Conservation (phyloP, 306 rosid genomes). For the Chamaecrista fasciculata region DNA sequence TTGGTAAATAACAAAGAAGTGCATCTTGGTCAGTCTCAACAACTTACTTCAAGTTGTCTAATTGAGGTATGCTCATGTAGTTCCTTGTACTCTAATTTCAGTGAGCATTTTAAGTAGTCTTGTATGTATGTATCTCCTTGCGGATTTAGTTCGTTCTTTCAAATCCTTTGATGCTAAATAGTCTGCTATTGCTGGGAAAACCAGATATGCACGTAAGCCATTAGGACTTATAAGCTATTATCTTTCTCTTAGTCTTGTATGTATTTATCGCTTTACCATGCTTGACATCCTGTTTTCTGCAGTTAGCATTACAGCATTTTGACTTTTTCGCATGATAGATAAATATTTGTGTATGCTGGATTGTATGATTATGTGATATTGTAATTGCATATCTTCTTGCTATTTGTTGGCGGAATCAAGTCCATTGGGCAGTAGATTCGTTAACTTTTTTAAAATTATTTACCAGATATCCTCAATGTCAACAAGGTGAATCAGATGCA, state of each 20-base stretch:
- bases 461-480: not conserved
- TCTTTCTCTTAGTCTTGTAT: no score
- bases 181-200: not conserved
- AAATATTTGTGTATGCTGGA: not conserved
- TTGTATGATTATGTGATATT: not conserved
- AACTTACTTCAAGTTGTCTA: conserved; percentile 64
- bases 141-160: not conserved
- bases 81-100: conserved; percentile 14
- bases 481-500: not conserved
- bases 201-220: not conserved
- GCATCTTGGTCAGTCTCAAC: conserved; percentile 58
- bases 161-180: not conserved
- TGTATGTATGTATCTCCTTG: no score
- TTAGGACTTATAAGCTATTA: not conserved
- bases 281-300: conserved; percentile 1
- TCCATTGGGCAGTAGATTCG: not conserved
- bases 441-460: not conserved
- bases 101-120: conserved; percentile 20
- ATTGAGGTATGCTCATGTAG: conserved; percentile 67
- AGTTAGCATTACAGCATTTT: not conserved
- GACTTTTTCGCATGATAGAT: not conserved
- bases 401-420: not conserved
- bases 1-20: conserved; percentile 74
- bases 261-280: conserved; percentile 3
- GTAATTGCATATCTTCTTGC: not conserved